Base-by-base conservation (phyloP, 108 stramenopile genomes). In the Skeletonema potamos region DNA sequence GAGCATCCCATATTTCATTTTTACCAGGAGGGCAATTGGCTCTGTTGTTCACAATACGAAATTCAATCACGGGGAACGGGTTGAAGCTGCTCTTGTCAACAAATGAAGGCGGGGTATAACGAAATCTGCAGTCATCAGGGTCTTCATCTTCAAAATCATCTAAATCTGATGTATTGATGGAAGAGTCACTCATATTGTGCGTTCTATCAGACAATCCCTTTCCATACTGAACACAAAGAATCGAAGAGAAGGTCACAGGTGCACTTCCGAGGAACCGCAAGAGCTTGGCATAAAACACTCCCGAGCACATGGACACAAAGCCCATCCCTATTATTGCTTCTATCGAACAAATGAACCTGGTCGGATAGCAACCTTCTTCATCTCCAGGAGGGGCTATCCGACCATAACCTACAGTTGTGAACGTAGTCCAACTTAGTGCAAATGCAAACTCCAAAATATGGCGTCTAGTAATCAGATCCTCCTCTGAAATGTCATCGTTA, bases 1-100 rank as follows among this genome's bases (percentile, higher is more conserved):
- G 30, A 20, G 74, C 74, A 34, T 76, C 74, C 57, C 58, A 76
- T 62, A 76, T 70, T 33, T 70, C 74, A 56, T 76, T 70, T 17
- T 62, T 12, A 13, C 69, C 74, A 0, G 34, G 56, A 33, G 64
- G 20, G 8, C n/a, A 60, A 27, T 76, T 76, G 2, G 74, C 74
- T 36, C 74, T 37, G 28, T 76, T 70, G 13, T 76, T 76, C 15
- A 76, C 62, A 1, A 69, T 43, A 12, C 74, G 66, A 30, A 76
- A 76, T 56, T 76, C 74, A 15, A 76, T 1, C 10, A 76, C 74
- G 7, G 74, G 74, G 34, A 51, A 76, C 2, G 46, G 55, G 17
- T 74, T 33, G 46, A 17, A 22, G 26, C 17, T 58, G 26, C 17
- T 58, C 18, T 58, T 17, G n/a, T 41, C 0, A 32, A 4, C 30